Conservation (phyloP, 768 basidiomycete genomes). For the Boletus bicolor region DNA sequence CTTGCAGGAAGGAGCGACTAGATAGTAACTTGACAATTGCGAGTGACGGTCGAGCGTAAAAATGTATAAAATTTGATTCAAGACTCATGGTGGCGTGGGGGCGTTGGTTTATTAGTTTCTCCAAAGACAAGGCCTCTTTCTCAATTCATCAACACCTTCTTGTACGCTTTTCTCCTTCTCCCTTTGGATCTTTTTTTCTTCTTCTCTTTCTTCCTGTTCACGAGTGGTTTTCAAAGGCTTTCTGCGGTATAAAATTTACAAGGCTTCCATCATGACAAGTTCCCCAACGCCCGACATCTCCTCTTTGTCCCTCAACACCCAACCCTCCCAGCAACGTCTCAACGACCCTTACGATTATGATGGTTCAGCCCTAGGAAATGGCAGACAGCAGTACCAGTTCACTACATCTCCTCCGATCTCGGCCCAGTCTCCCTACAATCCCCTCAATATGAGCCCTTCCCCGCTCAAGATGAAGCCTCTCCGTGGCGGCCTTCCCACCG, state of each 20-base stretch:
- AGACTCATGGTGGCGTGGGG: slow-evolving; percentile 33
- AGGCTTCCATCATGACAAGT: slow-evolving; percentile 62
- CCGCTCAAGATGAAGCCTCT: slow-evolving; percentile 71
- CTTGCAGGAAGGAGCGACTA: neutral
- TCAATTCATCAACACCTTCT: slow-evolving; percentile 11
- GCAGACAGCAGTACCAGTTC: slow-evolving; percentile 68
- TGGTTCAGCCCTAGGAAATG: slow-evolving; percentile 45
- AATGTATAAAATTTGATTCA: slow-evolving; percentile 12
- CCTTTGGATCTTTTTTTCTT: slow-evolving; percentile 27
- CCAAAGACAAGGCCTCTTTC: slow-evolving; percentile 8
- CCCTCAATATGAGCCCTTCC: slow-evolving; percentile 59
- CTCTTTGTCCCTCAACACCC: slow-evolving; percentile 65
- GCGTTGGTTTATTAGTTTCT: slow-evolving; percentile 23
- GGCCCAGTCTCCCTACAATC: slow-evolving; percentile 46
- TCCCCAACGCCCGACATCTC: slow-evolving; percentile 77
- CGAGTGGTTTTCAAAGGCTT: slow-evolving; percentile 28
- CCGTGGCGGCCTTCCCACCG: slow-evolving; percentile 71
- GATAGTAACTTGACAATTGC: neutral
- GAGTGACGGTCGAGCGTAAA: neutral
- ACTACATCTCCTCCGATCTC: slow-evolving; percentile 58
- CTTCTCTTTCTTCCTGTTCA: slow-evolving; percentile 29
- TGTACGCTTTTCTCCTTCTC: slow-evolving; percentile 27
- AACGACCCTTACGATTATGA: slow-evolving; percentile 87
- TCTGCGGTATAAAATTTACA: slow-evolving; percentile 12
- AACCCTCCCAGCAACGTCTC: slow-evolving; percentile 69